Base-by-base conservation (phyloP, 2,329 filamentous ascomycete genomes). In the Fusarium nematophilum region DNA sequence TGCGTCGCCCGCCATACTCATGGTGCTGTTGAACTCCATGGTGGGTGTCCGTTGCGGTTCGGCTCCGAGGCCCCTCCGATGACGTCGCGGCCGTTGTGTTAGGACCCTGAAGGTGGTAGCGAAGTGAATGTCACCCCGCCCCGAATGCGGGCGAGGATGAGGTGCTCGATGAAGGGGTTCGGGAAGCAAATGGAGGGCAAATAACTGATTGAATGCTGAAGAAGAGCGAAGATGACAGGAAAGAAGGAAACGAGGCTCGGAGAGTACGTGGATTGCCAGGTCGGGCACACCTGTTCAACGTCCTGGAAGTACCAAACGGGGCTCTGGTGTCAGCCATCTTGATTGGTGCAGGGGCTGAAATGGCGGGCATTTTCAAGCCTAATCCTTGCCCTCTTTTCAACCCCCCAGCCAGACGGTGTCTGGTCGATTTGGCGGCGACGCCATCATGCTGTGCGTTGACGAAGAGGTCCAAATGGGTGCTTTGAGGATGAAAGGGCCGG, bases 371-470 rank as follows among this genome's bases (percentile, higher is more conserved):
- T 31, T 57, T 45, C 18, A 53, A 45, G 36, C 45, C 38, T n/a
- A n/a, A 63, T 37, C 42, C 46, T 36, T 42, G 29, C n/a, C n/a
- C 46, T 23, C 52, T 44, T 64, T 63, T 63, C 60, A 63, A 64
- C 38, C 59, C 59, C 60, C 60, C 43, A 36, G 46, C 14, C 18
- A 57, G 26, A 39, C 27, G 3, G 37, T 34, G 37, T 26, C 25
- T 42, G 37, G 36, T 37, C 15, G 17, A 23, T 48, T 33, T 34
- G 15, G 31, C 27, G 26, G n/a, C 33, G 3, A 25, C 9, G 14
- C 47, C 18, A n/a, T 15, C 54, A 52, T 64, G n/a, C 14, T 44
- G 38, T 21, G 14, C 26, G 14, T 26, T 30, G n/a, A 14, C 36
- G 9, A 21, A 13, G 9, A 14, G 15, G 38, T 17, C 7, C 14